Conservation (phyloP, 2,329 filamentous ascomycete genomes). For the Phialemonium atrogriseum region DNA sequence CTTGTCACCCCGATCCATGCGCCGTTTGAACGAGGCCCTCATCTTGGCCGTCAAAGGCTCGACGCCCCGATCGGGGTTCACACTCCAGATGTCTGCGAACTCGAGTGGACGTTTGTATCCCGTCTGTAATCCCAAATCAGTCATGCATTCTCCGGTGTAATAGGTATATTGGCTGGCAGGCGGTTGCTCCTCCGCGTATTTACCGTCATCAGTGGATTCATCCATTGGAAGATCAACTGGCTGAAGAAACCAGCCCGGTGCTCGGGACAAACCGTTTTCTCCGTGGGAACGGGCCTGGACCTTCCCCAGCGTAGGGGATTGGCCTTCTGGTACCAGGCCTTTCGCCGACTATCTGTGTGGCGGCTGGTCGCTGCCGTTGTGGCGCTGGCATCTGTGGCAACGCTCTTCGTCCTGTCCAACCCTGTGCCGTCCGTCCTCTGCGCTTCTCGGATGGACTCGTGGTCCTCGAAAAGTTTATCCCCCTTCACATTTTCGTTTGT, state of each 20-base stretch:
- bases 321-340: conserved; percentile 54
- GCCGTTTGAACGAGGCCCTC: conserved; percentile 58
- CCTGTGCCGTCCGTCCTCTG: conserved; percentile 18
- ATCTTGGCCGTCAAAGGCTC: conserved; percentile 61
- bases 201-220: conserved; percentile 76
- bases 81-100: conserved; percentile 75
- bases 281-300: conserved; percentile 46
- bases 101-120: conserved; percentile 83
- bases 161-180: too few species aligned
- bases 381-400: conserved; percentile 45
- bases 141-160: conserved; percentile 1
- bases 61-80: conserved; percentile 73
- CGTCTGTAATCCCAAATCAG: conserved; percentile 37
- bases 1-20: conserved; percentile 60
- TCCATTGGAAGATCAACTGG: conserved; percentile 78
- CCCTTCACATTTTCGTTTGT: not conserved
- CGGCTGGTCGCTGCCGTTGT: conserved; percentile 33
- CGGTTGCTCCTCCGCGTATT: conserved; percentile 21
- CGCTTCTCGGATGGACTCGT: conserved; percentile 13
- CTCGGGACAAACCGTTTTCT: conserved; percentile 54
- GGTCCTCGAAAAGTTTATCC: conserved; percentile 4
- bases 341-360: conserved; percentile 26
- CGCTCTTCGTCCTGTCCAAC: conserved; percentile 37
- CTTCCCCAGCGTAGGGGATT: conserved; percentile 56
- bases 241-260: conserved; percentile 68